Evolutionary conservation across 441 rosid genomes (phyloP), one percentile per base, ranked within the genome.

Genomic region (California macrophylla): DNA sequence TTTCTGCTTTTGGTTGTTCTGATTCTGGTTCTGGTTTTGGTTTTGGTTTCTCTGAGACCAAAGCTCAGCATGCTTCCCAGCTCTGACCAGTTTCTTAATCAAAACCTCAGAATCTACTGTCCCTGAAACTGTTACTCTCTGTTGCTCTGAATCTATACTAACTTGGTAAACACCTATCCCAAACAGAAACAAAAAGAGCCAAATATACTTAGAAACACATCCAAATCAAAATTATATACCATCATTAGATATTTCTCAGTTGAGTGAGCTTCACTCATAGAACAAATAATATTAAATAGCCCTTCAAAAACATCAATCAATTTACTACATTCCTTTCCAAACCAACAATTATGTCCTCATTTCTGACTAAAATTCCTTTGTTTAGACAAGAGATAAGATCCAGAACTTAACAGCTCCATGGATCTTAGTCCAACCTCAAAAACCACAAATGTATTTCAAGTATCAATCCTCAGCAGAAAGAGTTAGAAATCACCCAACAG

Each of bases 61-160:
- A 15, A 87, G 72, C 79, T 91, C 93, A 18, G 97, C 91, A 76
- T 87, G 86, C 72, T 91, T 92, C 1, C 95, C 93, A 0, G 90
- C 88, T 80, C 81, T 87, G n/a, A 71, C 68, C 69, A 92, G 80
- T 76, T 88, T 92, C 79, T 85, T 90, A 68, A 92, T 92, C 85
- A 92, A 81, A 50, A 78, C 79, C 40, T 85, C 81, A 32, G 90
- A 74, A 68, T 85, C 95, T 34, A 92, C 86, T 69, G 75, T 83
- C 16, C 98, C 98, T 64, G 83, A 79, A 56, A 92, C 82, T 0
- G 95, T 83, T 1, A 92, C 98, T 77, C 82, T 92, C 75, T 89
- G 95, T 54, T 86, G 88, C 58, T 90, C 96, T 10, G 86, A 79
- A 70, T 90, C 98, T 69, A 90, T 77, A 75, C 42, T 84, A 34